Conservation (phyloP, 192 early-diverging fungal species). For the Haplosporangium gracile region DNA sequence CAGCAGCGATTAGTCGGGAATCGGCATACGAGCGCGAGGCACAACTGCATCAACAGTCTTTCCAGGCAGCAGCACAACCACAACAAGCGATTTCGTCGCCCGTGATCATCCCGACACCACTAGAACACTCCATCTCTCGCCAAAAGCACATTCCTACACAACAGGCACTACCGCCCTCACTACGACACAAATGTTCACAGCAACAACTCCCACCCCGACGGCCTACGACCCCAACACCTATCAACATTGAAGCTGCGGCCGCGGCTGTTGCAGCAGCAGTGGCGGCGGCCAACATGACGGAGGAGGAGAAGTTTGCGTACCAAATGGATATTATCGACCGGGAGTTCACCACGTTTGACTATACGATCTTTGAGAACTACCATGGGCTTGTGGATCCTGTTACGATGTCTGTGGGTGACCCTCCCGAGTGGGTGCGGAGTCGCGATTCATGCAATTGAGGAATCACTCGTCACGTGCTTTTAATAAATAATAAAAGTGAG, state of each 20-base stretch:
- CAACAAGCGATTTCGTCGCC: constrained; percentile 32
- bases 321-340: constrained; percentile 71
- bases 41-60: constrained; percentile 21
- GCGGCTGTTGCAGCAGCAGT: constrained; percentile 18
- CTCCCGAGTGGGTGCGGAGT: constrained; percentile 74
- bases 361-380: constrained; percentile 83
- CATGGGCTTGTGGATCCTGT: constrained; percentile 74
- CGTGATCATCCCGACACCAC: constrained; percentile 43
- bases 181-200: constrained; percentile 23
- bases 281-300: constrained; percentile 23
- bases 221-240: constrained; percentile 15
- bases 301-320: constrained; percentile 23
- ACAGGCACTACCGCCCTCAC: constrained; percentile 9
- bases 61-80: constrained; percentile 33
- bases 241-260: constrained; percentile 44
- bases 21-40: background rate
- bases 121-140: constrained; percentile 36
- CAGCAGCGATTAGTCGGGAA: background rate
- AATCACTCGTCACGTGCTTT: too few relatives aligned
- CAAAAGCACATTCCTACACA: constrained; percentile 40
- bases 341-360: constrained; percentile 89
- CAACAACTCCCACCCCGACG: constrained; percentile 7
- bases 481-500: too few relatives aligned
- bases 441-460: constrained; percentile 29
- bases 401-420: constrained; percentile 72